Conservation (phyloP, 805 yeast species). For the Saccharomyces eubayanus region DNA sequence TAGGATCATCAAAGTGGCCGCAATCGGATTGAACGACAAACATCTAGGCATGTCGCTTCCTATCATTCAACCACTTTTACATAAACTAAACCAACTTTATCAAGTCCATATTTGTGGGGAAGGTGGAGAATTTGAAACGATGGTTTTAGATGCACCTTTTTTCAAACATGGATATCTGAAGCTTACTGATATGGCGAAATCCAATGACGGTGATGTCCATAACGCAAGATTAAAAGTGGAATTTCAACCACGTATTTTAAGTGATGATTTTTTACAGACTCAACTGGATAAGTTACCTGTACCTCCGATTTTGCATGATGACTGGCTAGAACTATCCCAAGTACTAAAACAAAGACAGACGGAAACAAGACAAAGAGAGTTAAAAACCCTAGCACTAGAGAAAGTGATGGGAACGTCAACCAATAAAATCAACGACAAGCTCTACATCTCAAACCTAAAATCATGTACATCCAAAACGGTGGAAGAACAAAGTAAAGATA, state of each 20-base stretch:
- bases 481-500: conserved; percentile 40
- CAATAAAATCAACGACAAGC: conserved; percentile 22
- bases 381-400: neutral
- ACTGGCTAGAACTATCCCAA: conserved; percentile 18
- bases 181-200: conserved; percentile 31
- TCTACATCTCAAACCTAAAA: conserved; percentile 40
- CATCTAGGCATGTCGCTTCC: conserved; percentile 65
- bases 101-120: conserved; percentile 96
- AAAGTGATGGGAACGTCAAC: conserved; percentile 3
- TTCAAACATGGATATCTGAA: conserved; percentile 48
- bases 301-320: conserved; percentile 15
- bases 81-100: conserved; percentile 49
- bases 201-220: conserved; percentile 54
- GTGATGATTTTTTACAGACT: conserved; percentile 12
- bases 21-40: conserved; percentile 60
- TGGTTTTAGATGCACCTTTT: conserved; percentile 85
- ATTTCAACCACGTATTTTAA: conserved; percentile 34
- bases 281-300: conserved; percentile 33
- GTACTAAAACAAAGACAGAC: neutral
- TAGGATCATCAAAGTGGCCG: conserved; percentile 84
- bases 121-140: conserved; percentile 96
- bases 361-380: neutral
- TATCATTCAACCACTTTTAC: conserved; percentile 51
- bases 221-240: conserved; percentile 52
- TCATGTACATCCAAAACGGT: conserved; percentile 25